Percentiles rank a stretch among this genome's conserved stretches.
Evolutionary conservation across 805 yeast species (phyloP).

Genomic region (Nakazawaea wyomingensis): DNA sequence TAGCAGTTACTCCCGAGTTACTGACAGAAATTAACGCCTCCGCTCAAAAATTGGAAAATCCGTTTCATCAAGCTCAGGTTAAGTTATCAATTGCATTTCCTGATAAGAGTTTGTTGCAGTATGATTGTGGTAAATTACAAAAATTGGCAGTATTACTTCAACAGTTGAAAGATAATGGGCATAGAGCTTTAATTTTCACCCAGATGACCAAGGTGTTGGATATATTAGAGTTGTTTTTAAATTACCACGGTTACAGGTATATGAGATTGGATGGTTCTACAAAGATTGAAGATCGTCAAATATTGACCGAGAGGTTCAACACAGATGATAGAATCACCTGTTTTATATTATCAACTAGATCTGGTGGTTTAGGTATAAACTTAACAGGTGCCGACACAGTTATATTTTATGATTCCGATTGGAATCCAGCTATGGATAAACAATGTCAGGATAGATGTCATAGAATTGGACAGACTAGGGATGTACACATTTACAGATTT

Average conservation of each 20-base stretch:
- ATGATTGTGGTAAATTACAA: slow-evolving; percentile 96
- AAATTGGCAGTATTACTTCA: slow-evolving; percentile 71
- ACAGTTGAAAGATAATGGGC: slow-evolving; percentile 79
- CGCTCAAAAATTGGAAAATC: slow-evolving; percentile 32
- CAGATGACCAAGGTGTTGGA: slow-evolving; percentile 98
- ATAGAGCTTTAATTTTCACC: slow-evolving; percentile 90
- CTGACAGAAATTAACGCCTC: slow-evolving; percentile 25
- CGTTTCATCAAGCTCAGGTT: slow-evolving; percentile 79
- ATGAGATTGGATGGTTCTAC: slow-evolving; percentile 97
- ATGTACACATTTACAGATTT: slow-evolving; percentile 93
- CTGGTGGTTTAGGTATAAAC: slow-evolving; percentile 98
- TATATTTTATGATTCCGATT: slow-evolving; percentile 94
- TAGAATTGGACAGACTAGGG: slow-evolving; percentile 97
- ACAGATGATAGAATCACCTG: slow-evolving; percentile 82
- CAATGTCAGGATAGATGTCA: slow-evolving; percentile 99
- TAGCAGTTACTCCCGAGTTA: slow-evolving; percentile 33
- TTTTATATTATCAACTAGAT: slow-evolving; percentile 88
- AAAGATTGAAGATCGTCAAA: slow-evolving; percentile 92
- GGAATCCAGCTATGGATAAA: slow-evolving; percentile 99
- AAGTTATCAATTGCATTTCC: slow-evolving; percentile 93
- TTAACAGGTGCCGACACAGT: slow-evolving; percentile 99
- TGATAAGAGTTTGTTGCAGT: slow-evolving; percentile 84
- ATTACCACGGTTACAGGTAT: slow-evolving; percentile 90
- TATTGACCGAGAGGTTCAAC: slow-evolving; percentile 88
- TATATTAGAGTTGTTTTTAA: slow-evolving; percentile 85